Conservation (phyloP, 2,329 filamentous ascomycete species). For the Biscogniauxia mediterranea region DNA sequence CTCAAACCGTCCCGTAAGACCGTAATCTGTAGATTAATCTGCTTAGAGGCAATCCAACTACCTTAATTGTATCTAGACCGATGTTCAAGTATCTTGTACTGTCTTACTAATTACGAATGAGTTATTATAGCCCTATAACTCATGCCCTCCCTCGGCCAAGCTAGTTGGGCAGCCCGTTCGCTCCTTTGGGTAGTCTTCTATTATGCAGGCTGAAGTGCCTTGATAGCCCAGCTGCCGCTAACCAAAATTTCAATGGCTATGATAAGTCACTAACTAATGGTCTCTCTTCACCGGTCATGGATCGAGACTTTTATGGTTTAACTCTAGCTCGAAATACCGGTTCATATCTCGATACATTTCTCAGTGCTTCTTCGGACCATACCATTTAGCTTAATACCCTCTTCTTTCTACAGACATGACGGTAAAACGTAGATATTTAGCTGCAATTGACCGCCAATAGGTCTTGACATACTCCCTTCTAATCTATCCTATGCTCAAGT, state of each 20-base stretch:
- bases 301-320: too few species aligned
- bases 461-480: neutral
- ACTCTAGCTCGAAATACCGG: too few species aligned
- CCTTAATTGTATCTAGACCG: neutral
- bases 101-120: neutral
- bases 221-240: neutral
- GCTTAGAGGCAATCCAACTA: neutral
- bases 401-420: too few species aligned
- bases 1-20: neutral
- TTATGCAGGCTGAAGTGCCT: neutral
- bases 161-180: neutral
- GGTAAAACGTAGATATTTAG: neutral
- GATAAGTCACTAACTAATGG: neutral
- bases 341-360: too few species aligned
- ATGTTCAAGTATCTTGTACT: neutral
- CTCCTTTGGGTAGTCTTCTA: neutral
- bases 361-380: too few species aligned
- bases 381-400: too few species aligned
- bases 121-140: neutral
- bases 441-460: neutral
- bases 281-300: too few species aligned
- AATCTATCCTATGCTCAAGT: neutral
- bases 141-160: neutral
- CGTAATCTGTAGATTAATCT: neutral
- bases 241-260: neutral